Evolutionary conservation across 768 basidiomycete species (phyloP).

Genomic region (Royoungia palumana): DNA sequence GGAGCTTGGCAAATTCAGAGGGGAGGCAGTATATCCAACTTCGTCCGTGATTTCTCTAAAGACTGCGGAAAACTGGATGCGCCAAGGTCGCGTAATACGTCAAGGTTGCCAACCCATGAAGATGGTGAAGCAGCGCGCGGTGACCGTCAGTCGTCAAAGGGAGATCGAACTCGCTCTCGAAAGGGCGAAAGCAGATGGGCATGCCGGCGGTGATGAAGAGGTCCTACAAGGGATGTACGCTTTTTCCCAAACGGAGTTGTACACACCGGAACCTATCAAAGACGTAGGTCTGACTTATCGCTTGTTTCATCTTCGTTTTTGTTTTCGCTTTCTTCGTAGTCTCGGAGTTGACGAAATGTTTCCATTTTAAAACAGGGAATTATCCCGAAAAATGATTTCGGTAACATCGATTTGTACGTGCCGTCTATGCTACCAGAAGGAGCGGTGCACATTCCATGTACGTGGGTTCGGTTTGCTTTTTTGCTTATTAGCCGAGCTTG

Average conservation of each 20-base stretch:
- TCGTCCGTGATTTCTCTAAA: conserved; percentile 82
- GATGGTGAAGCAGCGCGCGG: conserved; percentile 79
- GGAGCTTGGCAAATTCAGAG: conserved; percentile 90
- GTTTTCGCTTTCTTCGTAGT: background rate
- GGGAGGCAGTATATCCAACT: conserved; percentile 88
- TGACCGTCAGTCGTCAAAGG: conserved; percentile 73
- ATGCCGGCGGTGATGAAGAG: conserved; percentile 44
- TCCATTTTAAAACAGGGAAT: conserved; percentile 57
- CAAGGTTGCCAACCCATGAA: conserved; percentile 84
- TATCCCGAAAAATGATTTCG: conserved; percentile 93
- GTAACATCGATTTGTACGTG: conserved; percentile 95
- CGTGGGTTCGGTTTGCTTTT: conserved; percentile 33
- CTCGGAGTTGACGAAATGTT: conserved; percentile 3
- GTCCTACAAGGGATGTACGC: conserved; percentile 88
- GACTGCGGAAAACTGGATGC: conserved; percentile 93
- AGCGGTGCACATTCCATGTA: conserved; percentile 87
- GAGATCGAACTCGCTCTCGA: conserved; percentile 60
- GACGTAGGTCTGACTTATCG: conserved; percentile 79
- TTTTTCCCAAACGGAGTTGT: conserved; percentile 78
- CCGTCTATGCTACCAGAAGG: conserved; percentile 92
- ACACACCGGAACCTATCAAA: conserved; percentile 73
- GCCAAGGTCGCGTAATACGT: conserved; percentile 71
- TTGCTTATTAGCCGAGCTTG: conserved; percentile 8
- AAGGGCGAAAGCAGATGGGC: conserved; percentile 37
- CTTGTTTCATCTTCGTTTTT: conserved; percentile 4